These are phyloP conservation scores for Lentinus polychrous DNA, from an alignment of 1,284 basidiomycete genomes.

Conservation along the genomic window DNA sequence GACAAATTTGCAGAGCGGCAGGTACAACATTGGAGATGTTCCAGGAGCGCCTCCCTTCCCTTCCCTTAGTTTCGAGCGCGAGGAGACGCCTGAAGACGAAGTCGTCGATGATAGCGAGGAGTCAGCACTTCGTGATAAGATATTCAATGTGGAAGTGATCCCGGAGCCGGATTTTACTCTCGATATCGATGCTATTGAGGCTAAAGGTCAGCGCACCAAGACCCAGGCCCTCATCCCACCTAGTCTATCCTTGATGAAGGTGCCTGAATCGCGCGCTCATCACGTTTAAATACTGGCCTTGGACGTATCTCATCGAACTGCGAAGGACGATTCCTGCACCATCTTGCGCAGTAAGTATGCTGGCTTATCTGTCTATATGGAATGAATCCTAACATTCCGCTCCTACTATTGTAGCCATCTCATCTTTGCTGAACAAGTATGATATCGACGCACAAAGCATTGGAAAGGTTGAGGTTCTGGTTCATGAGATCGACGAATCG, in stretches of 20 bases:
- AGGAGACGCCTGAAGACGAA: slow-evolving; percentile 7
- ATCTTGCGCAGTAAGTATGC: neutral
- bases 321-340: neutral
- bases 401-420: neutral
- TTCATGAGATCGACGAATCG: neutral
- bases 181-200: slow-evolving; percentile 6
- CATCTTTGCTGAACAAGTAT: neutral
- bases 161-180: slow-evolving; percentile 7
- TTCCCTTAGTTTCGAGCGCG: neutral
- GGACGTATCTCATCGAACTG: neutral
- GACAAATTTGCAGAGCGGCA: slow-evolving; percentile 2
- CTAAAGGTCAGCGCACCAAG: neutral
- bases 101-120: slow-evolving; percentile 6
- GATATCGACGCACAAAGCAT: neutral
- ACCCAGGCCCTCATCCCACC: neutral
- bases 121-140: neutral
- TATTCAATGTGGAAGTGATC: slow-evolving; percentile 2
- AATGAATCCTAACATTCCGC: neutral
- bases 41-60: slow-evolving; percentile 6
- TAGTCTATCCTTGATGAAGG: neutral
- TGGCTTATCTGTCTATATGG: neutral
- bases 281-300: neutral
- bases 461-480: neutral
- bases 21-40: slow-evolving; percentile 7
- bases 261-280: neutral